Base-by-base conservation (phyloP, 176 grass and related monocot species). In the Bonia amplexicaulis region DNA sequence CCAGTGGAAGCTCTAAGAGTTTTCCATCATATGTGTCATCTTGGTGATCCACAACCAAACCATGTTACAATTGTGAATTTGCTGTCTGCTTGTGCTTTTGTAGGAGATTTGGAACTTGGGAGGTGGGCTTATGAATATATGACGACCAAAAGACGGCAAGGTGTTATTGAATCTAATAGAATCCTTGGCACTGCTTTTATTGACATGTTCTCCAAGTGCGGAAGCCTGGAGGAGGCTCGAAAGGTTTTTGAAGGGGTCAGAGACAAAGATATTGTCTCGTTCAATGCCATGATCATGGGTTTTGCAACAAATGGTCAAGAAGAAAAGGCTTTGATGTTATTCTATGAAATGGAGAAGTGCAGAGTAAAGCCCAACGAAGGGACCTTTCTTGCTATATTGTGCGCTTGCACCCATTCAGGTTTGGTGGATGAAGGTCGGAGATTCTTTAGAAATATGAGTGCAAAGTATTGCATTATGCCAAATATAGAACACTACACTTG, bases 271-370 rank as follows among this genome's bases (percentile, higher is more conserved):
- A 15, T 53, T 11, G 45, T 80, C 61, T 69, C 29, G 33, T 69
- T 80, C 19, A 80, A 80, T 80, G 61, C 62, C 62, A 80, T 80
- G 78, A 80, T 80, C 13, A 80, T 80, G 78, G 78, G 78, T 39
- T 27, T 80, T 40, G 61, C 78, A 14, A 68, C 62, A 25, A 69
- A 80, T 54, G 78, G 44, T 69, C 78, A n/a, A 35, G 63, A 52
- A 69, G 64, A 69, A 12, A 63, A 69, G 15, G 78, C 60, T 80
- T 27, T 80, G 42, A 54, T 33, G 26, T 26, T 80, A 17, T 80
- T 80, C 44, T 52, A 51, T 49, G 78, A 80, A 33, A 68, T 80
- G 78, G 62, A 52, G 44, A 68, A 80, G 78, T 22, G 8, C 17
- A 47, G 26, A 13, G 10, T 68, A 37, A 44, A 68, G 15, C 78